These are phyloP conservation scores for Aspergillus floridensis DNA, from an alignment of 2,329 filamentous ascomycete species.

Conservation along the genomic window DNA sequence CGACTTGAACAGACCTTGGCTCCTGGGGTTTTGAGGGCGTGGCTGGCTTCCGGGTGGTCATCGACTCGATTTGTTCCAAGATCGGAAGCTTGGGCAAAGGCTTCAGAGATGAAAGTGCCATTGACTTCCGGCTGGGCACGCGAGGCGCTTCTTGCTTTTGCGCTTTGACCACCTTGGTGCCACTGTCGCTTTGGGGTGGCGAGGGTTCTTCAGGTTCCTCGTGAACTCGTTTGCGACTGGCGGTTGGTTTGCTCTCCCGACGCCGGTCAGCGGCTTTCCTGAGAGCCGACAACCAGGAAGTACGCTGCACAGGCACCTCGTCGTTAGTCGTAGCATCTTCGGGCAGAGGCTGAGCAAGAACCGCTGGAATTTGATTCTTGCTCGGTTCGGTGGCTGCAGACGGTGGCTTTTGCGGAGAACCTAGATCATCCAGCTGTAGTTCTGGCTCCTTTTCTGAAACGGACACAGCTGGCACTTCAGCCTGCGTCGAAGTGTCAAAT, in stretches of 20 bases:
- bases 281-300: slow-evolving; percentile 20
- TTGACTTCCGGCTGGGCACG: slow-evolving; percentile 22
- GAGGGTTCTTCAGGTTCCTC: slow-evolving; percentile 21
- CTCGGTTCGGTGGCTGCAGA: not conserved
- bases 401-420: not conserved
- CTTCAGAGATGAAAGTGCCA: slow-evolving; percentile 32
- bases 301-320: slow-evolving; percentile 9
- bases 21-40: slow-evolving; percentile 21
- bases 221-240: slow-evolving; percentile 29
- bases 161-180: slow-evolving; percentile 27
- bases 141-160: slow-evolving; percentile 17
- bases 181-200: slow-evolving; percentile 8
- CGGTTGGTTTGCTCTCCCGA: slow-evolving; percentile 17
- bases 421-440: not conserved
- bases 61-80: slow-evolving; percentile 30
- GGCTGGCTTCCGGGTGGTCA: slow-evolving; percentile 26
- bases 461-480: not conserved
- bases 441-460: not conserved
- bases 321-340: not conserved
- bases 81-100: slow-evolving; percentile 35
- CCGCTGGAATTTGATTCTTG: not conserved
- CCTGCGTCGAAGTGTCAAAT: not conserved
- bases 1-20: slow-evolving; percentile 29
- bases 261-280: slow-evolving; percentile 25
- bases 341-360: not conserved